Evolutionary conservation across 2,329 filamentous ascomycete genomes (phyloP), one percentile per base, ranked within the genome.

Genomic region (Penicillium sp.): DNA sequence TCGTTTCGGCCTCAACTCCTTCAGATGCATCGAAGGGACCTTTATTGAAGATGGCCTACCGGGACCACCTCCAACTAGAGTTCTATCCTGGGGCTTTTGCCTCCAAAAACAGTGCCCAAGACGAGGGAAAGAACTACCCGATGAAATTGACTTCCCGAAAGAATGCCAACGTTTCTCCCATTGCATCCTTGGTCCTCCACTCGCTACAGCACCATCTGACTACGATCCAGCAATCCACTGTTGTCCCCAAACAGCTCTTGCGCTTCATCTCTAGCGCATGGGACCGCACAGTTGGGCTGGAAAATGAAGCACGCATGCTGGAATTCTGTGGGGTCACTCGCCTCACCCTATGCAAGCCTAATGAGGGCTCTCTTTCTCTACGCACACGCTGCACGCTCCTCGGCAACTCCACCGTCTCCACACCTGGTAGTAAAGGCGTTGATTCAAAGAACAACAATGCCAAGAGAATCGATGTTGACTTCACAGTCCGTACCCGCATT

Each of bases 281-380:
- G 72, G 62, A 71, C 53, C 61, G 66, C 35, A 64, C 66, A 3
- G 60, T 63, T 39, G 64, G 59, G 4, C 59, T 74, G 7, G 68
- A 72, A 44, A 66, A 73, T 49, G 72, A 75, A 53, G 64, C 72
- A 33, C 69, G 68, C 42, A 65, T 72, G 57, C 65, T 75, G 13
- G 68, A 66, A 53, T 71, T 72, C 53, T 69, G 68, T 48, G 72
- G 72, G 28, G 66, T 74, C n/a, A 73, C 71, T 10, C 68, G 65
- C 26, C 61, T 68, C 22, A 62, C 58, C 8, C 59, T 70, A 28
- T 58, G 58, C 1, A 61, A 68, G 12, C 56, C 57, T 6, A 50
- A 62, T 8, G 57, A 59, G 17, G 54, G 55, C 34, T 57, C 53
- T 1, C 55, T 61, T 19, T 62, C 56, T 10, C 60, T 72, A 13